Evolutionary conservation across 257 asterid genomes (phyloP), one percentile per base, ranked within the genome.

Genomic region (Capsicum chinense): DNA sequence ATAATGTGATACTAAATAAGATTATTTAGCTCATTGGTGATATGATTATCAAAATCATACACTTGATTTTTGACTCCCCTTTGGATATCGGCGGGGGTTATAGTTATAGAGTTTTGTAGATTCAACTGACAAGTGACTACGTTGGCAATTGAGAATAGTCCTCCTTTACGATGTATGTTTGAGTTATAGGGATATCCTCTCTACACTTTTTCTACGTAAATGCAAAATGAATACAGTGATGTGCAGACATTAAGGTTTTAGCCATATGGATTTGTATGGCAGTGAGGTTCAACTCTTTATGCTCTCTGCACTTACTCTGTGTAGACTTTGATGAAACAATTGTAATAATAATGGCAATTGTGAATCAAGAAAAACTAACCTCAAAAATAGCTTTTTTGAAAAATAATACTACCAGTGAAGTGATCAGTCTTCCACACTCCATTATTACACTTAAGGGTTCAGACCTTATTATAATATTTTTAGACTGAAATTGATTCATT

Each of bases 181-280:
- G 89, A 87, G 93, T 83, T 78, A 80, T 83, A 85, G 94, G 91
- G 87, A 63, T 82, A 85, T 87, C 89, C 86, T 85, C 54, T 26
- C 64, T 26, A 78, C 64, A 54, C 33, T 78, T 78, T 78, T 26
- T 48, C 64, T 26, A 78, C 54, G 64, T 54, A 66, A 81, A 73
- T 85, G 89, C 90, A 83, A 86, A 81, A 83, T 86, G 82, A 88
- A 84, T 74, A 84, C 16, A 89, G 87, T 79, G 66, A 85, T 84
- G 74, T 70, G 21, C 71, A 59, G 74, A 86, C 85, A 86, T 63
- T 70, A 83, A n/a, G 87, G 83, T 86, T 94, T 89, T 91, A 89
- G 91, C 88, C 83, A 66, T 44, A 69, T 83, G 59, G 33, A 82
- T 11, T 11, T 2, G 19, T 21, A 21, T 76, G 47, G 47, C 5